phyloP scores from a whole-genome alignment of 192 early-diverging fungal species.

The Mortierella alpina region DNA sequence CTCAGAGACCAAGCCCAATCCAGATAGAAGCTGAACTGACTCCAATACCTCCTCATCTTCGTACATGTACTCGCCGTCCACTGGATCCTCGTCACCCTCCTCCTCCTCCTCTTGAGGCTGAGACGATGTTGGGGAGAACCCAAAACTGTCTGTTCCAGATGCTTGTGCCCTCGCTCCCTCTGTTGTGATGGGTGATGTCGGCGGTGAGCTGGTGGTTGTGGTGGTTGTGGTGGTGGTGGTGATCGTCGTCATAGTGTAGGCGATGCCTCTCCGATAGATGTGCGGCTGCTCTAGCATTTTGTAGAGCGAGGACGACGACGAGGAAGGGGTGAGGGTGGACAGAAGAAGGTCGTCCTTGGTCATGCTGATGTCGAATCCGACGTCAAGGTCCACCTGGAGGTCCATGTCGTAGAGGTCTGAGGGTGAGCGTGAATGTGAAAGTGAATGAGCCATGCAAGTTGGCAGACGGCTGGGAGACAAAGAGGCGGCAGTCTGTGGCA shows the following conservation, averaged over 20 bases:
- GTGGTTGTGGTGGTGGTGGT: conserved; percentile 16
- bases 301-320: conserved; percentile 26
- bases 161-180: conserved; percentile 4
- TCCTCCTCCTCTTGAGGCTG: too few relatives aligned
- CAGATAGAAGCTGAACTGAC: background rate
- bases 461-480: background rate
- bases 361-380: conserved; percentile 12
- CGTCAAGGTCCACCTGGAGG: conserved; percentile 17
- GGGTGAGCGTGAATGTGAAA: conserved; percentile 4
- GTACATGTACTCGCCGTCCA: too few relatives aligned
- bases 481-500: too few relatives aligned
- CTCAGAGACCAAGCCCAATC: conserved; percentile 20
- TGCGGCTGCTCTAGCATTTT: conserved; percentile 8
- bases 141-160: background rate
- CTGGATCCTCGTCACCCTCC: too few relatives aligned
- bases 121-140: background rate
- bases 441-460: background rate
- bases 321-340: conserved; percentile 18
- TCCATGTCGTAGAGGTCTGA: conserved; percentile 13
- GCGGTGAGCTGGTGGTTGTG: conserved; percentile 10
- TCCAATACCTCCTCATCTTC: background rate
- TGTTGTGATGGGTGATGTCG: background rate
- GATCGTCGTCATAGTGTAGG: background rate
- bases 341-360: conserved; percentile 22
- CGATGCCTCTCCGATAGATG: background rate